Evolutionary conservation across 2,329 filamentous ascomycete genomes (phyloP).

Genomic region (Colletotrichum sp.): DNA sequence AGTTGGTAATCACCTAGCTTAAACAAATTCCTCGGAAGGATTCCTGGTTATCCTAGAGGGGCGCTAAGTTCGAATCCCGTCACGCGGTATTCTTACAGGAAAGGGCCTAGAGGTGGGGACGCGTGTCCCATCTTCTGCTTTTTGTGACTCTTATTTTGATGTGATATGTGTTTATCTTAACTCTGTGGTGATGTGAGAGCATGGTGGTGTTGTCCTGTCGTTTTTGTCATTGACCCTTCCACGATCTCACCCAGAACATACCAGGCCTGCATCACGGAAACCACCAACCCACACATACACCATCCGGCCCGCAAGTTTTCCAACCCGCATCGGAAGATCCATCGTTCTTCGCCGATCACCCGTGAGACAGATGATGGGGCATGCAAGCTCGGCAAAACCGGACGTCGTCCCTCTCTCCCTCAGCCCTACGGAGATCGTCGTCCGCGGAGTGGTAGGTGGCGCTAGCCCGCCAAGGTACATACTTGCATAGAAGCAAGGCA

Average conservation of each 20-base stretch:
- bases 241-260: not conserved
- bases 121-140: not conserved
- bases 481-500: not conserved
- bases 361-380: not conserved
- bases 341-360: not conserved
- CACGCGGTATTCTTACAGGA: not conserved
- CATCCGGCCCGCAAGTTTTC: not conserved
- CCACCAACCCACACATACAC: not conserved
- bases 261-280: not conserved
- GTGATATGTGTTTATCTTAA: not conserved
- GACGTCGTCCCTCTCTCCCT: not conserved
- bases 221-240: not conserved
- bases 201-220: not conserved
- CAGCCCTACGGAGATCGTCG: slow-evolving; percentile 16
- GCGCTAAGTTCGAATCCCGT: not conserved
- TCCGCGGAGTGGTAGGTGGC: slow-evolving; percentile 9
- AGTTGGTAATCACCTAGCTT: not conserved
- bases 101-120: not conserved
- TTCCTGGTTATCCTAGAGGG: not conserved
- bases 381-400: not conserved
- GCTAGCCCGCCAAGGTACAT: not conserved
- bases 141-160: not conserved
- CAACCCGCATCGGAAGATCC: not conserved
- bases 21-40: not conserved
- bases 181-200: not conserved